Percentiles rank a stretch among this genome's conserved stretches.
These are phyloP conservation scores for Aegilops umbellulata DNA, from an alignment of 176 grass and related monocot species.

Conservation along the genomic window DNA sequence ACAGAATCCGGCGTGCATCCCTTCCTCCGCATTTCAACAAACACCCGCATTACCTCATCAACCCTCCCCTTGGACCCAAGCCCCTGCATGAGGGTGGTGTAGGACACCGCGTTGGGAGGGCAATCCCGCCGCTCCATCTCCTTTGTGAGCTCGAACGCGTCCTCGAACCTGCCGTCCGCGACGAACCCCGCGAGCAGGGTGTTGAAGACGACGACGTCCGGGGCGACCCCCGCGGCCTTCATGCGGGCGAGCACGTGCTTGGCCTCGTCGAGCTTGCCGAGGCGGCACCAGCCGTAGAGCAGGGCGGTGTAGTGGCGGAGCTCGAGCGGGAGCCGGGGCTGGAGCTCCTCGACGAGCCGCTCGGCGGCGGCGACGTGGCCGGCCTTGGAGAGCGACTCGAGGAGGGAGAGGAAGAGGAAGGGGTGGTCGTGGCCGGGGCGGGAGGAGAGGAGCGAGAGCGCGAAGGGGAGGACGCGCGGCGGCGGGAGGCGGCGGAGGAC, in stretches of 20 bases:
- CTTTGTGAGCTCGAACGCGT: slow-evolving; percentile 62
- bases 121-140: slow-evolving; percentile 76
- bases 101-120: slow-evolving; percentile 77
- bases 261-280: slow-evolving; percentile 85
- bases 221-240: slow-evolving; percentile 58
- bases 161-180: slow-evolving; percentile 77
- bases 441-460: slow-evolving; percentile 46
- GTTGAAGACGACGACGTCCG: slow-evolving; percentile 86
- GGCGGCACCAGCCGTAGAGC: slow-evolving; percentile 92
- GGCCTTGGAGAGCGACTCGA: slow-evolving; percentile 61
- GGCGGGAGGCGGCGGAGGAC: slow-evolving; percentile 51
- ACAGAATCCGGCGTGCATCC: slow-evolving; percentile 58
- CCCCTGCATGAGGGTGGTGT: slow-evolving; percentile 93
- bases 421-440: slow-evolving; percentile 48
- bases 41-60: slow-evolving; percentile 83
- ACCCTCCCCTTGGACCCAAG: slow-evolving; percentile 67
- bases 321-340: slow-evolving; percentile 43
- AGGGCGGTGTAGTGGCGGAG: slow-evolving; percentile 84
- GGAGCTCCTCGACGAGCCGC: slow-evolving; percentile 78
- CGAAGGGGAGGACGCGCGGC: slow-evolving; percentile 47
- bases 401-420: slow-evolving; percentile 46
- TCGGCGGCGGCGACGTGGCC: slow-evolving; percentile 65
- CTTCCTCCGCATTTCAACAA: slow-evolving; percentile 95
- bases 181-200: slow-evolving; percentile 82
- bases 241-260: slow-evolving; percentile 87